Base-by-base conservation (phyloP, 2,329 filamentous ascomycete species). In the Cladosporium austrohemisphaericum region DNA sequence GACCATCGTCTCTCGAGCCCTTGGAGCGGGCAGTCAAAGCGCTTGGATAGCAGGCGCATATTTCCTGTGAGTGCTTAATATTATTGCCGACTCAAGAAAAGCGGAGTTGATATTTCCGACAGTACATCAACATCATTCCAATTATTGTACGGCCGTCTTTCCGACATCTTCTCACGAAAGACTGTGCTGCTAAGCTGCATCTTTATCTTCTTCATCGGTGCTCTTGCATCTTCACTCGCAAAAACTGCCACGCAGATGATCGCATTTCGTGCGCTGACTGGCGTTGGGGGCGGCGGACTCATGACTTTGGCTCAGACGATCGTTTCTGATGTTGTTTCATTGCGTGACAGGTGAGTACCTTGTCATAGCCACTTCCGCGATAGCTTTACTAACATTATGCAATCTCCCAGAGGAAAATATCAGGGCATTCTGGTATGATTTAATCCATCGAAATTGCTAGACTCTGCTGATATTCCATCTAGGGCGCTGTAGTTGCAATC, bases 31-130 rank as follows among this genome's bases (percentile, higher is more conserved):
- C 40, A 65, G 71, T 23, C 71, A 79, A 52, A 69, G 72, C 0
- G 74, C 76, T 0, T 81, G 78, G 78, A 76, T 80, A 36, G 75
- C 77, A 1, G 72, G 71, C 7, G 76, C 72, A 11, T 81, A 79
- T 44, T 80, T 80, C 59, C 75, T 80, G 55, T 57, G 28, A 41
- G 51, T 40, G 19, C 10, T 11, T 43, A 31, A 18, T 23, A 19
- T 5, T 16, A 16, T 26, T 9, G 5, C 2, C 18, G 16, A 16
- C 5, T 5, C 28, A 10, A 73, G 71, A 1, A 71, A 11, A 14
- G n/a, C 26, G 6, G 6, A 26, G 6, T 6, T 11, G 25, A 6
- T 26, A n/a, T n/a, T n/a, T n/a, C 9, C 32, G 13, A 7, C 43
- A 57, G 55, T n/a, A 57, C 55, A 8, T 57, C 73, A 0, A 76